Evolutionary conservation across 148 eudicot genomes (phyloP), one percentile per base, ranked within the genome.

Genomic region (Fagopyrum tataricum): DNA sequence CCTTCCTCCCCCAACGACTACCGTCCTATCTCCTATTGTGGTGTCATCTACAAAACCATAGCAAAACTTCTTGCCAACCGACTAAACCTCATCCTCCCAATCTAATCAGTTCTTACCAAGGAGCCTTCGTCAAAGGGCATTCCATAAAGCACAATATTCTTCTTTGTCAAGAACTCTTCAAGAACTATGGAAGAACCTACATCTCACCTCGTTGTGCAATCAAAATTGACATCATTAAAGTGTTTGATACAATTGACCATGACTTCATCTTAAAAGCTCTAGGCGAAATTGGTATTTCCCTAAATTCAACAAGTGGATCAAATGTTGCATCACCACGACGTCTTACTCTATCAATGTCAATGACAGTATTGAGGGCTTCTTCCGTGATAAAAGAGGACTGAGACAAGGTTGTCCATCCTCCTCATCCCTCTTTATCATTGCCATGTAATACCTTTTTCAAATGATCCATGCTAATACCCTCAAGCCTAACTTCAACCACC

Each of bases 381-480:
- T 39, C 47, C 4, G 0, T 20, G 73, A 49, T 6, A 3, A 7
- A 40, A 20, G 70, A 12, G 70, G 70, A 0, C 53, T 59, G 1
- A 26, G 76, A 9, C 70, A 74, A 6, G 70, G 76, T 0, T 67
- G 47, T 13, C 44, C 76, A 0, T 11, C 61, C 0, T 61, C 76
- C 15, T 70, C 76, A 14, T 40, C 5, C n/a, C 17, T 74, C 1
- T 74, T 74, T 44, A 12, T 40, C 5, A 6, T 74, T 1, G 39
- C 26, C 18, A 74, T 59, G 69, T 69, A 74, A 10, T 74, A 59
- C 14, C 46, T 59, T 2, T 18, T 52, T 4, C 11, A 70, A 9
- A 18, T 11, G 2, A 4, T 74, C 18, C 21, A 24, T n/a, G 7
- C 15, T 1, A 49, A 21, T 1, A 12, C 31, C 9, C 6, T 8